A percentile compares a stretch with the other conserved stretches of the same genome.
These are phyloP conservation scores for Viridothelium virens DNA, from an alignment of 495 filamentous ascomycete species.

Conservation along the genomic window DNA sequence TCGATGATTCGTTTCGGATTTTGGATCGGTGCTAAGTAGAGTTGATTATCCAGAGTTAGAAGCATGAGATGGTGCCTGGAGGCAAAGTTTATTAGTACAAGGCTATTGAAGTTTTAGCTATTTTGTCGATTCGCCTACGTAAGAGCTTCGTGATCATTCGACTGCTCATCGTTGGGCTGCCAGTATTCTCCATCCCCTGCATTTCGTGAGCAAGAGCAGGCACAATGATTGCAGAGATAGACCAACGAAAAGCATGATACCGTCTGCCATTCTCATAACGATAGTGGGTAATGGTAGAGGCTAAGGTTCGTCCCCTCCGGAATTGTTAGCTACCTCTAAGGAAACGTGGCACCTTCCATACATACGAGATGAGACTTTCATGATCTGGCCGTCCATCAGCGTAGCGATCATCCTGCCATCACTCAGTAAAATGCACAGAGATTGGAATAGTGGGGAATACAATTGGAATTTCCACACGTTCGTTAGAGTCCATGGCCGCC, in stretches of 20 bases:
- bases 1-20: conserved; percentile 31
- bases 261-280: conserved; percentile 31
- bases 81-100: neutral
- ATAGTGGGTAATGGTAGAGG: conserved; percentile 27
- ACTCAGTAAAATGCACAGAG: neutral
- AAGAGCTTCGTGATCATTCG: conserved; percentile 17
- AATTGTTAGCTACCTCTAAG: neutral
- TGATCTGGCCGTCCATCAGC: neutral
- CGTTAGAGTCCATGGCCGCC: neutral
- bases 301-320: conserved; percentile 26
- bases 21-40: conserved; percentile 29
- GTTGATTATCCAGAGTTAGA: conserved; percentile 27
- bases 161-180: conserved; percentile 17
- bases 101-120: neutral
- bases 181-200: conserved; percentile 24
- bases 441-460: neutral
- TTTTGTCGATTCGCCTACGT: neutral
- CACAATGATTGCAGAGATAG: neutral
- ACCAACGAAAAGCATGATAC: conserved; percentile 31
- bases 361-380: conserved; percentile 4
- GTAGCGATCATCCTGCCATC: neutral
- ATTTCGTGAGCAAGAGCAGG: neutral
- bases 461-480: neutral
- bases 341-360: neutral
- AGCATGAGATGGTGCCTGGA: conserved; percentile 29